Base-by-base conservation (phyloP, 805 yeast genomes). In the Tetrapisispora iriomotensis region DNA sequence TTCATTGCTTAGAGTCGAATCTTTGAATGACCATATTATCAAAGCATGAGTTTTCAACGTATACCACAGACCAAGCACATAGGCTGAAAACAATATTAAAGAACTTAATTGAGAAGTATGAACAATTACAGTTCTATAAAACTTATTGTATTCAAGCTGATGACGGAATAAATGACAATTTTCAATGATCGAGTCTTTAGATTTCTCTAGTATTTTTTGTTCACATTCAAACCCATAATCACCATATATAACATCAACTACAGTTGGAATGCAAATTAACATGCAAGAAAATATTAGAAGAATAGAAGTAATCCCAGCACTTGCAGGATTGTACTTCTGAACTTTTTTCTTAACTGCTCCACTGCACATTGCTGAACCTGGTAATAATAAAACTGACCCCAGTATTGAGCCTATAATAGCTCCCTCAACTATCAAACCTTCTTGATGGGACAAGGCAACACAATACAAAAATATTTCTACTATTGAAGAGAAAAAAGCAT, bases 311-410 rank as follows among this genome's bases (percentile, higher is more conserved):
- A 92, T 97, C 44, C 97, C 96, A 0, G 98, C 97, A 40, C 94
- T 82, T 30, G 90, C 76, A 1, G 97, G 97, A 54, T 92, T 92
- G 58, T 92, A 92, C 44, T 96, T 64, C 58, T 90, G 98, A 0
- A 97, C 88, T 54, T 92, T 92, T 41, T 95, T 66, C 43, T 77
- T 81, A 28, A 88, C 61, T 0, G 98, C 97, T 45, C 98, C 98
- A 18, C 95, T 94, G 61, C 96, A 86, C 98, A 92, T 92, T 1
- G 96, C 85, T 29, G 87, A 66, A 0, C 98, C 98, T 0, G 98
- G 98, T 46, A 92, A 65, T 30, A 92, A 67, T 34, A 92, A 62
- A 1, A 92, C 95, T 41, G 94, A 97, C 26, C 94, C 97, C 24
- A 92, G 60, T 42, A 92, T 80, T 1, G 95, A 83, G 0, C 98